Base-by-base conservation (phyloP, 2,329 filamentous ascomycete genomes). In the Pseudogymnoascus sp. region DNA sequence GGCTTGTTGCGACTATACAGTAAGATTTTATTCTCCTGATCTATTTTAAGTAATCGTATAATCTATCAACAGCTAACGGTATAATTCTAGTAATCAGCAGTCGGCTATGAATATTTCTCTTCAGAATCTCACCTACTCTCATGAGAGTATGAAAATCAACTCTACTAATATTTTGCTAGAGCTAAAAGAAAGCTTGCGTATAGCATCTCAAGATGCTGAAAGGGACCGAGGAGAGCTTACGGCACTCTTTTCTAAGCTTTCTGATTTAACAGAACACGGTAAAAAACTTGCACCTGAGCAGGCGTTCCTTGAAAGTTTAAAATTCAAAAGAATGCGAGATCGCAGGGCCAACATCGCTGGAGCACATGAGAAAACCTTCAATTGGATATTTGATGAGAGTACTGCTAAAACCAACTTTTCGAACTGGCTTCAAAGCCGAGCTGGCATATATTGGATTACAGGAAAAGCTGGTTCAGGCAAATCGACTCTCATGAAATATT, bases 401-500 rank as follows among this genome's bases (percentile, higher is more conserved):
- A n/a, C 15, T n/a, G n/a, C 36, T 7, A 15, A 39, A 39, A 39
- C 36, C 5, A 39, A 39, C n/a, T 39, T 39, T 39, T 39, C 36
- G 1, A 59, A 64, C 0, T 76, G 74, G 73, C 64, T 76, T 0
- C 27, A 65, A 0, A 59, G 63, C 0, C 59, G 68, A 3, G 68
- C 68, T 4, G 67, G 68, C 1, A 68, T 74, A 0, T 75, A 74
- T 59, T 75, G 73, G 75, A 71, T 77, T 38, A 76, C 71, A 1
- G 75, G 75, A 1, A 77, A 79, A 35, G 74, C 78, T 2, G 79
- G 79, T 0, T 76, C 76, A 0, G 79, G 79, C 0, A 81, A 81
- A 63, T 79, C 77, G 0, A 79, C 77, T 0, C 69, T 80, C 1
- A 78, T 79, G 69, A 74, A 76, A 17, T 74, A 74, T 36, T 68